A percentile compares a stretch with the other conserved stretches of the same genome.
Conservation (phyloP, 2,329 filamentous ascomycete genomes). For the Xylariaceae sp. region DNA sequence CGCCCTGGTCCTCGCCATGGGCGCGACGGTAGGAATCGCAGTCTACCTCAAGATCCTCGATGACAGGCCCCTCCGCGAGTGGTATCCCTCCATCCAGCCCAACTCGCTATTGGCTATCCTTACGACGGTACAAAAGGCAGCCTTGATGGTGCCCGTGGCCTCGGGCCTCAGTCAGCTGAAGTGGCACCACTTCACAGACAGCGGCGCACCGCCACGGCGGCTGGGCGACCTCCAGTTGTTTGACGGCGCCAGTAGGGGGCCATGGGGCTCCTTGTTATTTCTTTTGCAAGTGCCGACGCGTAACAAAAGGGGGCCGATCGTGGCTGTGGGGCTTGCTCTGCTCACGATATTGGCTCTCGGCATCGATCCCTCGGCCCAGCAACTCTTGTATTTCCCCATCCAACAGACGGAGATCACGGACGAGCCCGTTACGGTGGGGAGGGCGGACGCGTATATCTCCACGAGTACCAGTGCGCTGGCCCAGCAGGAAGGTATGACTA, state of each 20-base stretch:
- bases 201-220: slow-evolving; percentile 10
- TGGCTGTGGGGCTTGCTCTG: slow-evolving; percentile 11
- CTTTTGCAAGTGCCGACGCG: slow-evolving; percentile 7
- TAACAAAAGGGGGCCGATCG: not conserved
- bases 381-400: slow-evolving; percentile 14
- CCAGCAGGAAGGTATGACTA: not conserved
- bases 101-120: slow-evolving; percentile 19
- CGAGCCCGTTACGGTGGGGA: slow-evolving; percentile 7
- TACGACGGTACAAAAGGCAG: slow-evolving; percentile 27
- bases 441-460: slow-evolving; percentile 8
- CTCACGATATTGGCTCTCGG: slow-evolving; percentile 19
- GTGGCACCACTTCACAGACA: slow-evolving; percentile 27
- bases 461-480: slow-evolving; percentile 6
- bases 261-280: slow-evolving; percentile 18
- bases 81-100: slow-evolving; percentile 1
- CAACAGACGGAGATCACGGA: slow-evolving; percentile 10
- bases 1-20: slow-evolving; percentile 1
- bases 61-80: not conserved
- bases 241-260: slow-evolving; percentile 24
- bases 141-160: slow-evolving; percentile 28
- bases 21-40: not conserved
- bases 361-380: slow-evolving; percentile 20
- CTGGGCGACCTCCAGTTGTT: slow-evolving; percentile 21
- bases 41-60: slow-evolving; percentile 1
- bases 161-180: slow-evolving; percentile 33